These are phyloP conservation scores for Quillaja saponaria DNA, from an alignment of 306 rosid species.

Conservation along the genomic window DNA sequence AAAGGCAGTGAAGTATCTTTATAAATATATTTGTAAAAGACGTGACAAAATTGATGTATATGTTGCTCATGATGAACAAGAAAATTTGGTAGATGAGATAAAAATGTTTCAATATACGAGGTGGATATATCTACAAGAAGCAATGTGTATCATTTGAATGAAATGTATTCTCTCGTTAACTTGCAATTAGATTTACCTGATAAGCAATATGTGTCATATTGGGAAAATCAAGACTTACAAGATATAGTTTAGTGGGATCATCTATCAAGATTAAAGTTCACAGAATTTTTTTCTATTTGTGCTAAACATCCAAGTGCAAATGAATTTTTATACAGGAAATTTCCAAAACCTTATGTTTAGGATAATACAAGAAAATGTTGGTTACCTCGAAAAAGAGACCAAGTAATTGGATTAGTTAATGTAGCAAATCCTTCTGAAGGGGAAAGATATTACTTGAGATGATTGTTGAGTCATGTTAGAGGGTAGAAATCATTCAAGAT, in stretches of 20 bases:
- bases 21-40: background rate
- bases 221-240: too few relatives aligned
- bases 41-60: background rate
- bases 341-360: slow-evolving; percentile 6
- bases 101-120: background rate
- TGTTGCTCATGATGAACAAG: background rate
- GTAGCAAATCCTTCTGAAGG: background rate
- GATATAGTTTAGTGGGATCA: too few relatives aligned
- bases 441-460: background rate
- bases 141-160: too few relatives aligned
- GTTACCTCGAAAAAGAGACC: background rate
- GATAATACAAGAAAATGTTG: background rate
- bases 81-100: background rate
- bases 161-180: too few relatives aligned
- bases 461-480: background rate
- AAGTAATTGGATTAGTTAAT: background rate
- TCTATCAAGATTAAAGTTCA: too few relatives aligned
- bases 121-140: too few relatives aligned
- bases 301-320: too few relatives aligned
- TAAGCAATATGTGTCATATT: too few relatives aligned
- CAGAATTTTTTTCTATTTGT: too few relatives aligned
- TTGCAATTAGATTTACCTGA: too few relatives aligned
- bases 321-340: too few relatives aligned
- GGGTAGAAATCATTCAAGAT: background rate
- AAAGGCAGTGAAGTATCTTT: background rate